Conservation (phyloP, 139 green algal genomes). For the Ettlia oleoabundans region DNA sequence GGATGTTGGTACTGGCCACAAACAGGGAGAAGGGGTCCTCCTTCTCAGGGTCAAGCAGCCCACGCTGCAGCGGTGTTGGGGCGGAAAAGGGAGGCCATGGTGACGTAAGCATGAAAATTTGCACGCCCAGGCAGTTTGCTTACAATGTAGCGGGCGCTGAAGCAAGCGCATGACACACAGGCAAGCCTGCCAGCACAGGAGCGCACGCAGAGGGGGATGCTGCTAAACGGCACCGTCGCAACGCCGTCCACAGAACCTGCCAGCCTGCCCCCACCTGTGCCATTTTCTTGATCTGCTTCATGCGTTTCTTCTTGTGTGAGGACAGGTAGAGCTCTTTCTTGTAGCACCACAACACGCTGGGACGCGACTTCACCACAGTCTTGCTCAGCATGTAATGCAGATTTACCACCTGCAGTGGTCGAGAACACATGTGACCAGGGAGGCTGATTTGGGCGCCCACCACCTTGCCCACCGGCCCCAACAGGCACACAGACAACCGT, state of each 20-base stretch:
- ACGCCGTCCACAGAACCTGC: background rate
- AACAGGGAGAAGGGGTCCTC: conserved; percentile 99
- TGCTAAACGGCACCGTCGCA: background rate
- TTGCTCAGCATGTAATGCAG: conserved; percentile 99
- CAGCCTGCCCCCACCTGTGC: conserved; percentile 70
- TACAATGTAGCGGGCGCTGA: background rate
- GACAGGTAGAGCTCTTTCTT: conserved; percentile 96
- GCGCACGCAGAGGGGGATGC: too few relatives aligned
- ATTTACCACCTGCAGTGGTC: conserved; percentile 88
- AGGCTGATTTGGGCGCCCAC: too few relatives aligned
- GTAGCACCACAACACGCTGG: conserved; percentile 99
- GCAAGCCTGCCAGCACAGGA: too few relatives aligned
- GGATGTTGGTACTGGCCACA: conserved; percentile 91
- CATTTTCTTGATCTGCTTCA: conserved; percentile 98
- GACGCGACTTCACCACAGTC: conserved; percentile 91
- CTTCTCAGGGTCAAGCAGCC: conserved; percentile 84
- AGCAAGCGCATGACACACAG: background rate
- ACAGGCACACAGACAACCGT: too few relatives aligned
- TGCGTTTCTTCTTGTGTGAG: conserved; percentile 95
- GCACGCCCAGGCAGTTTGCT: too few relatives aligned
- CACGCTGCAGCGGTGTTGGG: conserved; percentile 31
- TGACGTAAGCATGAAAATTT: too few relatives aligned
- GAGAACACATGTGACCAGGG: too few relatives aligned
- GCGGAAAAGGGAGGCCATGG: too few relatives aligned
- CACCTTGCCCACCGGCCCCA: too few relatives aligned